Evolutionary conservation across 176 grass and related monocot species (phyloP).

Genomic region (Rhynchospora pubera): DNA sequence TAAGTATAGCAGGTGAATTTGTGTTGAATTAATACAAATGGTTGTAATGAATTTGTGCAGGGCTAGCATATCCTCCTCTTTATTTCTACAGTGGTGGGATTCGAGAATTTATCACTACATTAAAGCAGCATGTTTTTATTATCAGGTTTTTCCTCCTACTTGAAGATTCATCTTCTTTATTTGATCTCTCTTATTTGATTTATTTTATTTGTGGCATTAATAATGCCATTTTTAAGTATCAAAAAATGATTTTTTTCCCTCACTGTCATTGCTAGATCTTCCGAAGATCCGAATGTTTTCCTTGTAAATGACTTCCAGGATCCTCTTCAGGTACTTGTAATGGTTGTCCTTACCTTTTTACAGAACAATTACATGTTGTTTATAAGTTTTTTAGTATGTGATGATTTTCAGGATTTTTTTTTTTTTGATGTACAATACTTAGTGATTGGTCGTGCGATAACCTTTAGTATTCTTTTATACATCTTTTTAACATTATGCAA

Average conservation of each 20-base stretch:
- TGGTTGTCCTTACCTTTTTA: neutral
- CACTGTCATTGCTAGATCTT: constrained; percentile 57
- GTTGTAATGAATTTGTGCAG: constrained; percentile 37
- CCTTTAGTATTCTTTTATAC: neutral
- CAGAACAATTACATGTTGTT: constrained; percentile 3
- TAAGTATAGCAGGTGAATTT: neutral
- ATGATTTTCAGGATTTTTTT: neutral
- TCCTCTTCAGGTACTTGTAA: constrained; percentile 79
- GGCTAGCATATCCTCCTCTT: constrained; percentile 84
- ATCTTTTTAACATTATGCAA: too few species aligned
- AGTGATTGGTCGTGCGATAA: neutral
- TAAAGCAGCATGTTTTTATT: constrained; percentile 85
- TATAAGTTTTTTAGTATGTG: neutral
- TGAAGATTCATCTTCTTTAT: neutral
- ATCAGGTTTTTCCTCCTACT: constrained; percentile 51
- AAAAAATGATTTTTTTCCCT: constrained; percentile 25
- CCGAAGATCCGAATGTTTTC: constrained; percentile 89
- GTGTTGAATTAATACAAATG: neutral
- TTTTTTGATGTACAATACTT: neutral
- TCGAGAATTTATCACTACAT: constrained; percentile 72
- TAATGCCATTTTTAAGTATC: neutral
- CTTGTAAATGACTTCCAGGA: constrained; percentile 97
- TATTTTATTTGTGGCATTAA: neutral
- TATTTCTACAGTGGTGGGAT: constrained; percentile 94
- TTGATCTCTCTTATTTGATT: neutral